phyloP scores from a whole-genome alignment of 192 early-diverging fungal genomes.

The Backusella sp. region DNA sequence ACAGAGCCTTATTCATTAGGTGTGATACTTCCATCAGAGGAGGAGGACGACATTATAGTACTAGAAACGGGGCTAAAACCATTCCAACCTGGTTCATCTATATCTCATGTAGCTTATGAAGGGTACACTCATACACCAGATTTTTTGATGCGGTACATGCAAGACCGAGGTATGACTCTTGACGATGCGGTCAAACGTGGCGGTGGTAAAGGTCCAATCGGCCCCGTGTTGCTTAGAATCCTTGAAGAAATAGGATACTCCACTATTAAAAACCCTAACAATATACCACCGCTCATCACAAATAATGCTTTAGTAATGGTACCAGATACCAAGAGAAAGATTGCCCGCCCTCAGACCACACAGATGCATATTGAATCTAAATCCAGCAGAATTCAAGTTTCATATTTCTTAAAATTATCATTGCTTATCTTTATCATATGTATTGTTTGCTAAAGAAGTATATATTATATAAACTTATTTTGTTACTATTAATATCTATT shows the following conservation, averaged over 20 bases:
- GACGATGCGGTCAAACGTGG: conserved; percentile 14
- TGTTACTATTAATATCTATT: not conserved
- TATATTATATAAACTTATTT: not conserved
- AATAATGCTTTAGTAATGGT: not conserved
- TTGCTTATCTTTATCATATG: not conserved
- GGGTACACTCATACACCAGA: conserved; percentile 31
- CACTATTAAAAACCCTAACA: conserved; percentile 4
- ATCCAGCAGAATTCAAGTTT: not conserved
- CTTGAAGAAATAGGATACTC: conserved; percentile 34
- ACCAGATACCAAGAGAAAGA: not conserved
- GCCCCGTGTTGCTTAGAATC: conserved; percentile 28
- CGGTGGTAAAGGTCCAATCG: conserved; percentile 16
- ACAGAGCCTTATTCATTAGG: not conserved
- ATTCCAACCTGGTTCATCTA: conserved; percentile 36
- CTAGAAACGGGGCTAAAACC: conserved; percentile 35
- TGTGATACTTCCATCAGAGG: not conserved
- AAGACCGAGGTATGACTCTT: conserved; percentile 34
- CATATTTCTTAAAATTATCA: not conserved
- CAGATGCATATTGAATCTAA: not conserved
- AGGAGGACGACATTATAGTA: conserved; percentile 12
- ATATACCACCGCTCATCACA: not conserved
- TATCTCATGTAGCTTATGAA: conserved; percentile 40
- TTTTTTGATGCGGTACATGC: conserved; percentile 40
- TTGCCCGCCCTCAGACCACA: not conserved
- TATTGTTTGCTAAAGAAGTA: not conserved